Conservation (phyloP, 2,329 filamentous ascomycete genomes). For the Penicillium psychrosexuale region DNA sequence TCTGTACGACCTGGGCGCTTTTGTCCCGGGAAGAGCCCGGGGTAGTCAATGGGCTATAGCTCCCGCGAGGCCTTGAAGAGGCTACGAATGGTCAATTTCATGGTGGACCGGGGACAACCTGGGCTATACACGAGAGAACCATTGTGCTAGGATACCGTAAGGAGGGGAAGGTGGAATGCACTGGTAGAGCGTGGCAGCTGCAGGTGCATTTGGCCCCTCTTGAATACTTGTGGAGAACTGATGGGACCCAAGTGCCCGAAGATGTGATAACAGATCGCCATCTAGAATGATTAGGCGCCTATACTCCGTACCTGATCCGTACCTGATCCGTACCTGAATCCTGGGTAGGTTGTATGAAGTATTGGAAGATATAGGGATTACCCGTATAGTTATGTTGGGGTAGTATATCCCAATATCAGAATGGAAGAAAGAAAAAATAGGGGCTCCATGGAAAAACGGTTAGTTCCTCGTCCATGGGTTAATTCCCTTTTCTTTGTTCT, state of each 20-base stretch:
- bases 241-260: constrained; percentile 26
- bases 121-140: not conserved
- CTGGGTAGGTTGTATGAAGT: not conserved
- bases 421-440: constrained; percentile 1
- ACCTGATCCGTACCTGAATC: constrained; percentile 23
- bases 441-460: constrained; percentile 4
- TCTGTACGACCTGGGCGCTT: constrained; percentile 20
- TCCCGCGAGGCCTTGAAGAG: not conserved
- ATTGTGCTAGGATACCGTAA: constrained; percentile 11
- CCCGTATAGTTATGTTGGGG: too few relatives aligned
- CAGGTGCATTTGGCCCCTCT: constrained; percentile 18
- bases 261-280: constrained; percentile 35
- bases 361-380: not conserved
- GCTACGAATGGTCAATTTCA: constrained; percentile 15
- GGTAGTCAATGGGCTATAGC: constrained; percentile 14
- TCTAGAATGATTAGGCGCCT: constrained; percentile 23
- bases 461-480: constrained; percentile 13
- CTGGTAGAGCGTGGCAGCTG: constrained; percentile 37
- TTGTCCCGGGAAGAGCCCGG: constrained; percentile 12
- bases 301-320: too few relatives aligned
- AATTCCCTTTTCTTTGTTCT: not conserved
- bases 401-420: not conserved
- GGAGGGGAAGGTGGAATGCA: constrained; percentile 24
- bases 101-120: constrained; percentile 8
- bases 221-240: constrained; percentile 26